Evolutionary conservation across 129 eudicot genomes (phyloP).

Genomic region (Chrysanthemum seticuspe): DNA sequence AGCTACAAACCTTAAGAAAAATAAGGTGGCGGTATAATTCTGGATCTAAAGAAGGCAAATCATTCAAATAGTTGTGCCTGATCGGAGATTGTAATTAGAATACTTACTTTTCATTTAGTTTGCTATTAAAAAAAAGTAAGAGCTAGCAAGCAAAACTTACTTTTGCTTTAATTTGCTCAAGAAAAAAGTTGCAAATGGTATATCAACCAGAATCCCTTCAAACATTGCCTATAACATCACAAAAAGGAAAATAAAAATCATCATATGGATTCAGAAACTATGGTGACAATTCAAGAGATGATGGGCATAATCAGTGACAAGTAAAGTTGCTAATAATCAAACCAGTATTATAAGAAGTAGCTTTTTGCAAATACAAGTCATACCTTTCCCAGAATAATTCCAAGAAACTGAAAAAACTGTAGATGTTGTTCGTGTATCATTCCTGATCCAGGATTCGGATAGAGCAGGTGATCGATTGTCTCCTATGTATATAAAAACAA

Average conservation of each 20-base stretch:
- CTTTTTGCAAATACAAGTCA: neutral
- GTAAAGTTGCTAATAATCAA: too few relatives aligned
- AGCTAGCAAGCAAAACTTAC: conserved; percentile 46
- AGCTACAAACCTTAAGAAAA: conserved; percentile 65
- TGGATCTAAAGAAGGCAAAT: conserved; percentile 97
- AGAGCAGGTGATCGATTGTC: conserved; percentile 88
- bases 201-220: conserved; percentile 98
- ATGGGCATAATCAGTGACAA: too few relatives aligned
- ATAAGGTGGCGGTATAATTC: conserved; percentile 95
- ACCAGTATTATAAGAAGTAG: too few relatives aligned
- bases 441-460: conserved; percentile 98
- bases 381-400: conserved; percentile 94
- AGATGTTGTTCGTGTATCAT: conserved; percentile 93
- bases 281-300: too few relatives aligned
- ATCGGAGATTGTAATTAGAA: conserved; percentile 17
- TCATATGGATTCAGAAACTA: neutral
- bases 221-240: conserved; percentile 77
- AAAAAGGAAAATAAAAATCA: conserved; percentile 1
- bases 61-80: conserved; percentile 95
- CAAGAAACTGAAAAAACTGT: conserved; percentile 90
- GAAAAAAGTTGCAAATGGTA: conserved; percentile 97
- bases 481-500: conserved; percentile 50
- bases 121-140: neutral
- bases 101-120: neutral
- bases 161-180: conserved; percentile 95